Evolutionary conservation across 176 grass and related monocot genomes (phyloP).

Genomic region (Poa pratensis): DNA sequence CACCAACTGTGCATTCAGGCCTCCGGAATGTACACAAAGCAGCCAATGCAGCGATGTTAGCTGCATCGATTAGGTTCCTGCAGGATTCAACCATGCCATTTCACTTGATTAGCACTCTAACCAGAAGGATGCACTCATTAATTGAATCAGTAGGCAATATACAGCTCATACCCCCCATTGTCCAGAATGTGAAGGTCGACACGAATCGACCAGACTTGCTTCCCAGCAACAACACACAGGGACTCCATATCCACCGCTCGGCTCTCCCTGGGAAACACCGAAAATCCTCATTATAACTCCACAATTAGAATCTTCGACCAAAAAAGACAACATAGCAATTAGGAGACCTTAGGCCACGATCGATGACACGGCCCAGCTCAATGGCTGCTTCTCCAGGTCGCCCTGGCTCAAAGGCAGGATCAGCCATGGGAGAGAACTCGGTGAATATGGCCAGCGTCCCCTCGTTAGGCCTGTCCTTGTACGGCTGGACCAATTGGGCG

Average conservation of each 20-base stretch:
- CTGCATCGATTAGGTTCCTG: constrained; percentile 94
- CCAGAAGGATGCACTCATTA: background rate
- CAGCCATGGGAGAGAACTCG: constrained; percentile 98
- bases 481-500: constrained; percentile 80
- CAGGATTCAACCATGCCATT: background rate
- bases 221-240: constrained; percentile 84
- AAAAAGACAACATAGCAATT: background rate
- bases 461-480: constrained; percentile 90
- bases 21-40: constrained; percentile 84
- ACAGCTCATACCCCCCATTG: constrained; percentile 84
- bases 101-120: background rate
- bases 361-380: constrained; percentile 86
- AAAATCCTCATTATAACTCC: constrained; percentile 20
- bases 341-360: constrained; percentile 81
- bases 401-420: constrained; percentile 85
- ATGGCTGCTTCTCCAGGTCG: constrained; percentile 79
- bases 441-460: constrained; percentile 86
- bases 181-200: constrained; percentile 97
- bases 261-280: constrained; percentile 63
- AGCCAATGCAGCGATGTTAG: constrained; percentile 90
- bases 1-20: constrained; percentile 81
- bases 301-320: background rate
- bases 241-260: constrained; percentile 97
- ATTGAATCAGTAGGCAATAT: constrained; percentile 21
- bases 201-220: constrained; percentile 86